Conservation (phyloP, 2,329 filamentous ascomycete genomes). For the Emmonsiellopsis sp. region DNA sequence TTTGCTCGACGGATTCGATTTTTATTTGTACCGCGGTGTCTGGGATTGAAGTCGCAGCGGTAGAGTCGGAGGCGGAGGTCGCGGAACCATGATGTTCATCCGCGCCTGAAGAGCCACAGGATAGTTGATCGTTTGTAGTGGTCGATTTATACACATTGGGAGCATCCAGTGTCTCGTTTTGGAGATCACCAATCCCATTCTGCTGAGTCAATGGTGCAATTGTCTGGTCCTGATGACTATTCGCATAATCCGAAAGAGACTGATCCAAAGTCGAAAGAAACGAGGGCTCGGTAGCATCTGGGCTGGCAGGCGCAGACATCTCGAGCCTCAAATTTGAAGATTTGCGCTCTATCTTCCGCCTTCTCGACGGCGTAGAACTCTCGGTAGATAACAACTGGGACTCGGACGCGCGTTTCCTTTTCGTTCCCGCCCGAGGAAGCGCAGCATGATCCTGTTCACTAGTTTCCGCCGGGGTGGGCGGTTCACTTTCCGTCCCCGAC, state of each 20-base stretch:
- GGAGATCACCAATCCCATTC: not conserved
- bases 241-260: conserved; percentile 1
- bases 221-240: not conserved
- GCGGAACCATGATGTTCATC: not conserved
- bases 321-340: conserved; percentile 25
- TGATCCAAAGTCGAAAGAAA: conserved; percentile 5
- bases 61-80: not conserved
- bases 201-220: not conserved
- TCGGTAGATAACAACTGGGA: not conserved
- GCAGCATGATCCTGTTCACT: conserved; percentile 14
- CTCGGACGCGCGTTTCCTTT: conserved; percentile 8
- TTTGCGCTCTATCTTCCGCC: conserved; percentile 5
- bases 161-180: not conserved
- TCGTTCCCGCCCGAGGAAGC: conserved; percentile 5
- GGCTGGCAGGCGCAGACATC: conserved; percentile 20
- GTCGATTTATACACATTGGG: not conserved
- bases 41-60: conserved; percentile 2
- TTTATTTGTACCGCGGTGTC: not conserved
- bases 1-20: not conserved
- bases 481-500: conserved; percentile 25
- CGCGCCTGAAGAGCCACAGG: not conserved
- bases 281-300: conserved; percentile 6
- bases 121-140: conserved; percentile 4
- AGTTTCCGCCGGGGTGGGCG: conserved; percentile 23
- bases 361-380: not conserved